Evolutionary conservation across 2,329 filamentous ascomycete genomes (phyloP).

Genomic region (Botrytis elliptica): DNA sequence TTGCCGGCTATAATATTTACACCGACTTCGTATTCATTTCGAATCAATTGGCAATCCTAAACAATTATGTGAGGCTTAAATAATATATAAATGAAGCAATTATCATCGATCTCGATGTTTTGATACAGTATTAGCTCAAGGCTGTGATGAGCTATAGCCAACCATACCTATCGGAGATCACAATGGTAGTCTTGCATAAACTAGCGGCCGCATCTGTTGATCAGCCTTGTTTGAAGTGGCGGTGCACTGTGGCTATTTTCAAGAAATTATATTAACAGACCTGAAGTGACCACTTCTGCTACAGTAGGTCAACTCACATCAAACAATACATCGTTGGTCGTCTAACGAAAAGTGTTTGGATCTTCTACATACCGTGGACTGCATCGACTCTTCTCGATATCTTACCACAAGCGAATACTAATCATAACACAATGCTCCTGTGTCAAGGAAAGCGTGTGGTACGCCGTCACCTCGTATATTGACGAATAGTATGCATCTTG

Average conservation of each 20-base stretch:
- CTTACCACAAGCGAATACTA: too few relatives aligned
- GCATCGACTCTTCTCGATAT: neutral
- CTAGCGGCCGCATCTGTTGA: neutral
- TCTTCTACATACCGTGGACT: too few relatives aligned
- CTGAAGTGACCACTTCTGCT: neutral
- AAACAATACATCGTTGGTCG: neutral
- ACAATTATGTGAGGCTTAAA: neutral
- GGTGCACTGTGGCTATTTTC: neutral
- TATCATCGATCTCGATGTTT: neutral
- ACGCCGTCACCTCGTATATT: neutral
- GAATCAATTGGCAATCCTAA: neutral
- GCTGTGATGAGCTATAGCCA: neutral
- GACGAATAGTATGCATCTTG: neutral
- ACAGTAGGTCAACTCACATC: neutral
- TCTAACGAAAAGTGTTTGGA: neutral
- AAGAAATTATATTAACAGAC: neutral
- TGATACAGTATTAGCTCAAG: neutral
- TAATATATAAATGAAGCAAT: neutral
- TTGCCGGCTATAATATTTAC: neutral
- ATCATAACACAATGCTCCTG: neutral
- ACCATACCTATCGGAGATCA: neutral
- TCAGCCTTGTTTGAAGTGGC: constrained; percentile 6
- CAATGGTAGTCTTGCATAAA: too few relatives aligned
- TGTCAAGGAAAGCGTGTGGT: neutral
- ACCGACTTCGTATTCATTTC: neutral